Evolutionary conservation across 1,284 basidiomycete species (phyloP).

Genomic region (Cutaneotrichosporon cavernicola): DNA sequence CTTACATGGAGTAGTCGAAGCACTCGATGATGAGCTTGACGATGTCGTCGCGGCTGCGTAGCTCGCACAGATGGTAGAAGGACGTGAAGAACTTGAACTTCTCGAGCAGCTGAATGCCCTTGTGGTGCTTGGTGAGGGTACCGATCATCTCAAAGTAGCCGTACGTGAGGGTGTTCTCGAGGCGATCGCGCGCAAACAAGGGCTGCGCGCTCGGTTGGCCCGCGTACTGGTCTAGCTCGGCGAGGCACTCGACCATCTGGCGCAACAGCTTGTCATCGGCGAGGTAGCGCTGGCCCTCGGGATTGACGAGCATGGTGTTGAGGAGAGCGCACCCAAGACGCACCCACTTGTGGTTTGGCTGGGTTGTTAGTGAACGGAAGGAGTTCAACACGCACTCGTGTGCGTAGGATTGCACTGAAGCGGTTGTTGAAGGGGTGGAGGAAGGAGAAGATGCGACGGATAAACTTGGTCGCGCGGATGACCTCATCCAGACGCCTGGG

Average conservation of each 20-base stretch:
- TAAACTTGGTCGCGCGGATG: constrained; percentile 83
- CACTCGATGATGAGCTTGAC: constrained; percentile 88
- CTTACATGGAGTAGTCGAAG: constrained; percentile 80
- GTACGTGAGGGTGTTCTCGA: constrained; percentile 78
- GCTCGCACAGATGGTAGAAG: constrained; percentile 89
- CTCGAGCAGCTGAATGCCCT: constrained; percentile 89
- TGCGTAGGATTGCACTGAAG: constrained; percentile 77
- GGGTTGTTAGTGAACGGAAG: constrained; percentile 9
- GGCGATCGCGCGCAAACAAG: constrained; percentile 78
- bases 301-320: constrained; percentile 75
- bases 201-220: constrained; percentile 59
- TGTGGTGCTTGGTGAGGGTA: constrained; percentile 76
- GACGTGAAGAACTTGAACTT: constrained; percentile 91
- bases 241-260: constrained; percentile 83
- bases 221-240: constrained; percentile 76
- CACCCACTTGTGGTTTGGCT: constrained; percentile 81
- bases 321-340: constrained; percentile 76
- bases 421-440: constrained; percentile 84
- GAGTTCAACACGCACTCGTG: constrained; percentile 58
- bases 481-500: constrained; percentile 94
- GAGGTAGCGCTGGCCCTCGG: constrained; percentile 81
- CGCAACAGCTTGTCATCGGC: constrained; percentile 81
- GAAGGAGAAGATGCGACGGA: constrained; percentile 83
- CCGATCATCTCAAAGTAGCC: constrained; percentile 98
- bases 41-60: constrained; percentile 85